Evolutionary conservation across 768 basidiomycete genomes (phyloP).

Genomic region (Auricularia cornea): DNA sequence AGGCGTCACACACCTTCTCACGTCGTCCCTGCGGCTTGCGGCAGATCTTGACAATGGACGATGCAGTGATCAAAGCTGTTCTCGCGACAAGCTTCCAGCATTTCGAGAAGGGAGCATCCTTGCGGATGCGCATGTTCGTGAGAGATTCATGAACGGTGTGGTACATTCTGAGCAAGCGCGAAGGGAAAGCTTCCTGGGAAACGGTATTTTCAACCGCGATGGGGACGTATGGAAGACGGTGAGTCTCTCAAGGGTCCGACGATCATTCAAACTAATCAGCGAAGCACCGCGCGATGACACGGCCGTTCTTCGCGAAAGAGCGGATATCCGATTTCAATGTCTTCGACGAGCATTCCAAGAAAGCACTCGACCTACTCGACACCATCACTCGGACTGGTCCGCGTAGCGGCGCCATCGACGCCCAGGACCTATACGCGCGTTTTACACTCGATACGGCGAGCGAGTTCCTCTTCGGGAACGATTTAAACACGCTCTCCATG

Average conservation of each 20-base stretch:
- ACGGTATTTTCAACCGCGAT: slow-evolving; percentile 23
- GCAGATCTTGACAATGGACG: slow-evolving; percentile 69
- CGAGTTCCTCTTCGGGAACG: slow-evolving; percentile 63
- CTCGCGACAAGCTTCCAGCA: slow-evolving; percentile 55
- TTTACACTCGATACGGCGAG: slow-evolving; percentile 66
- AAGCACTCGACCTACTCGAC: slow-evolving; percentile 20
- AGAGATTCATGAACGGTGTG: slow-evolving; percentile 11
- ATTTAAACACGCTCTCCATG: slow-evolving; percentile 50
- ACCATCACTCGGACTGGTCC: slow-evolving; percentile 35
- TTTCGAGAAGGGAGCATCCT: slow-evolving; percentile 51
- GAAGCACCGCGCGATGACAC: slow-evolving; percentile 57
- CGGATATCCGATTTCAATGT: slow-evolving; percentile 61
- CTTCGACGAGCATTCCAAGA: slow-evolving; percentile 45
- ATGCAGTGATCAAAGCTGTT: slow-evolving; percentile 57
- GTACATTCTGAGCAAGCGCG: slow-evolving; percentile 52
- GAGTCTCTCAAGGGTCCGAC: background rate
- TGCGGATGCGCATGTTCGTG: too few relatives aligned
- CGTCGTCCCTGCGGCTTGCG: background rate
- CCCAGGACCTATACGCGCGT: slow-evolving; percentile 58
- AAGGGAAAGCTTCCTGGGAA: slow-evolving; percentile 46
- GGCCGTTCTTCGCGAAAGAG: slow-evolving; percentile 68
- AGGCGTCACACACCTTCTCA: too few relatives aligned
- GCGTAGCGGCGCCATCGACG: slow-evolving; percentile 40
- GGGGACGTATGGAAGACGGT: slow-evolving; percentile 43
- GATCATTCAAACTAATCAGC: slow-evolving; percentile 2